A percentile compares a stretch with the other conserved stretches of the same genome.
These are phyloP conservation scores for Theileria annulata DNA, from an alignment of 169 alveolate genomes.

Conservation along the genomic window DNA sequence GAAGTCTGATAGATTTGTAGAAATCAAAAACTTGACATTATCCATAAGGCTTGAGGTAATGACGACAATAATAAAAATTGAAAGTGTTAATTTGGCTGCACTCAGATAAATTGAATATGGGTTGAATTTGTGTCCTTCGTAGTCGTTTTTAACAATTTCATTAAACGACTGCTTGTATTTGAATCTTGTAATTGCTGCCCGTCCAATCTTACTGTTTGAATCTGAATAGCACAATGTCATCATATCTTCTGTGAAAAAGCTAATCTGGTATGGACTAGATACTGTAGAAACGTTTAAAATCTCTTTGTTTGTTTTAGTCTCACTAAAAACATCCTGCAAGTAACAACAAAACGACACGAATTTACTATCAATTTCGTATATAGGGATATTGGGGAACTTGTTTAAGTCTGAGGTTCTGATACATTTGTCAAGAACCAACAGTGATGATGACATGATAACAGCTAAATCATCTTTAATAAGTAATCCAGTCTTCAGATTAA, in stretches of 20 bases:
- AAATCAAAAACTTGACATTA: not conserved
- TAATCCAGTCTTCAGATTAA: slow-evolving; percentile 39
- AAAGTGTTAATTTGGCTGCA: not conserved
- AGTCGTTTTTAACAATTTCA: not conserved
- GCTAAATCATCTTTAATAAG: slow-evolving; percentile 51
- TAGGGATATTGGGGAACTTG: not conserved
- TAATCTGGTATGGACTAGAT: not conserved
- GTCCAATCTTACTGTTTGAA: slow-evolving; percentile 13
- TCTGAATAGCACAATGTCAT: not conserved
- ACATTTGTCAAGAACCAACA: not conserved
- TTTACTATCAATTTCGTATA: not conserved
- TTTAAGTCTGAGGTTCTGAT: slow-evolving; percentile 1
- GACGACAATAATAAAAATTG: not conserved
- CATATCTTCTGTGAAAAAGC: not conserved
- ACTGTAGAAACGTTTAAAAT: not conserved
- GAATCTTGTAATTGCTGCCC: slow-evolving; percentile 1
- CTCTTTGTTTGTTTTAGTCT: not conserved
- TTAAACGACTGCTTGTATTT: not conserved
- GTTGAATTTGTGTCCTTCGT: not conserved
- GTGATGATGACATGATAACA: slow-evolving; percentile 26
- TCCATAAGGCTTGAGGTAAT: not conserved
- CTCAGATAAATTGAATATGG: slow-evolving; percentile 2
- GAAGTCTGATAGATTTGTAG: not conserved
- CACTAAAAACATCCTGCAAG: not conserved
- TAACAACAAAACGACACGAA: not conserved